These are phyloP conservation scores for Monosporascus sp. DNA, from an alignment of 2,329 filamentous ascomycete species.

Conservation along the genomic window DNA sequence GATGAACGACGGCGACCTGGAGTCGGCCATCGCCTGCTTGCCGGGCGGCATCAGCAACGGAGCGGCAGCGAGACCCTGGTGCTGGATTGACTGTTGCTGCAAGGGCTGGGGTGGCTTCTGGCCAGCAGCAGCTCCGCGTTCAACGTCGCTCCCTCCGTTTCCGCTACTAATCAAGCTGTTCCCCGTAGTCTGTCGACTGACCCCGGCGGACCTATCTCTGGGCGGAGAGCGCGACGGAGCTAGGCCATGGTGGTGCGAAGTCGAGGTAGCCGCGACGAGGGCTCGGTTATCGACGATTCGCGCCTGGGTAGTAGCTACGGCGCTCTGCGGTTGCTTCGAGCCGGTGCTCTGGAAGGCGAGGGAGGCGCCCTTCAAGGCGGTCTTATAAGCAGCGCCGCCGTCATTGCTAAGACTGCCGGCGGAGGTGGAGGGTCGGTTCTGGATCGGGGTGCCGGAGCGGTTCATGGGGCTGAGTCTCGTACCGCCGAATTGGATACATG, in stretches of 20 bases:
- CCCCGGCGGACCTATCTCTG: slow-evolving; percentile 8
- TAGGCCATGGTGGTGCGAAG: slow-evolving; percentile 27
- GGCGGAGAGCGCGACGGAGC: slow-evolving; percentile 14
- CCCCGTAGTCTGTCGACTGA: slow-evolving; percentile 36
- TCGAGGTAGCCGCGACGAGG: slow-evolving; percentile 40
- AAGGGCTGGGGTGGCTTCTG: not conserved
- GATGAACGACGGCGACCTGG: slow-evolving; percentile 55
- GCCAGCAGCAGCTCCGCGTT: slow-evolving; percentile 13
- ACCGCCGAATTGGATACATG: slow-evolving; percentile 6
- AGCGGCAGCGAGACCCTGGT: not conserved
- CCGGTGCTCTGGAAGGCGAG: slow-evolving; percentile 46
- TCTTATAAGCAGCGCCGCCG: slow-evolving; percentile 23
- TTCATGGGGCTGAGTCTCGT: slow-evolving; percentile 22
- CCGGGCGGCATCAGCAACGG: slow-evolving; percentile 9
- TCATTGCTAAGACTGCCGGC: slow-evolving; percentile 1
- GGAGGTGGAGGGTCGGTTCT: slow-evolving; percentile 9
- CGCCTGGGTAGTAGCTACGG: slow-evolving; percentile 4
- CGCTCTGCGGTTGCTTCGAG: slow-evolving; percentile 10
- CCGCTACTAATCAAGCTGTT: slow-evolving; percentile 22
- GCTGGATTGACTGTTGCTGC: not conserved
- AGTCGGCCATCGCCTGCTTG: slow-evolving; percentile 25
- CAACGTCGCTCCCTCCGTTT: slow-evolving; percentile 9
- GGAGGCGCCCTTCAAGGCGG: slow-evolving; percentile 49
- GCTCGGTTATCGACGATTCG: slow-evolving; percentile 32
- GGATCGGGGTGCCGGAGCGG: slow-evolving; percentile 18